A percentile compares a stretch with the other conserved stretches of the same genome.
phyloP scores from a whole-genome alignment of 441 rosid species.

The Syzygium malaccense region DNA sequence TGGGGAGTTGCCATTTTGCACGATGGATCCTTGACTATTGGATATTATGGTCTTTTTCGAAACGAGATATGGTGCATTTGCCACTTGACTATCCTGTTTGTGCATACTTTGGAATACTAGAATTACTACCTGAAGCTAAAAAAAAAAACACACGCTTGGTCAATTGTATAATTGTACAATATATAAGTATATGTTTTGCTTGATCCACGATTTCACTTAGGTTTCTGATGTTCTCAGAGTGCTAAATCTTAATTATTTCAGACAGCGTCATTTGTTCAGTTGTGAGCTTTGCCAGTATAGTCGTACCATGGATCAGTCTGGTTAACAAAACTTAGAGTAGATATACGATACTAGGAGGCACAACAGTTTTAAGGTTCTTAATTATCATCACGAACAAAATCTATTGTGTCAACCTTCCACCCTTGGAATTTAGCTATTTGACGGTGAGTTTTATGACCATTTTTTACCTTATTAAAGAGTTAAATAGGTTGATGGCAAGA shows the following conservation, averaged over 20 bases:
- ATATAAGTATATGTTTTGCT: not conserved
- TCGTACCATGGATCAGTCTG: not conserved
- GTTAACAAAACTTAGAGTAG: not conserved
- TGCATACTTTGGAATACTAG: not conserved
- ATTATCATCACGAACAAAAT: not conserved
- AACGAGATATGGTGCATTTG: not conserved
- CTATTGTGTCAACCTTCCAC: not conserved
- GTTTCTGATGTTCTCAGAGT: not conserved
- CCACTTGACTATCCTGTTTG: not conserved
- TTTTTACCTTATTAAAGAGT: not conserved
- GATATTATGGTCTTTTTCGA: not conserved
- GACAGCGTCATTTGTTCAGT: not conserved
- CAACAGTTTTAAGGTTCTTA: not conserved
- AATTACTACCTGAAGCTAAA: not conserved
- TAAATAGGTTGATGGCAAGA: not conserved
- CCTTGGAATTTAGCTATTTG: not conserved
- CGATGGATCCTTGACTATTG: not conserved
- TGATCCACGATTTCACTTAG: not conserved
- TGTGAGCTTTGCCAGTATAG: not conserved
- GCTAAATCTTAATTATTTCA: not conserved
- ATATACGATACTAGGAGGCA: not conserved
- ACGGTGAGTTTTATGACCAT: not conserved
- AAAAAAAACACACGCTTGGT: not conserved
- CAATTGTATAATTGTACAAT: not conserved
- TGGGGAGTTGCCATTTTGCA: not conserved